phyloP scores from a whole-genome alignment of 495 filamentous ascomycete genomes.

The Tetracladium setigerum region DNA sequence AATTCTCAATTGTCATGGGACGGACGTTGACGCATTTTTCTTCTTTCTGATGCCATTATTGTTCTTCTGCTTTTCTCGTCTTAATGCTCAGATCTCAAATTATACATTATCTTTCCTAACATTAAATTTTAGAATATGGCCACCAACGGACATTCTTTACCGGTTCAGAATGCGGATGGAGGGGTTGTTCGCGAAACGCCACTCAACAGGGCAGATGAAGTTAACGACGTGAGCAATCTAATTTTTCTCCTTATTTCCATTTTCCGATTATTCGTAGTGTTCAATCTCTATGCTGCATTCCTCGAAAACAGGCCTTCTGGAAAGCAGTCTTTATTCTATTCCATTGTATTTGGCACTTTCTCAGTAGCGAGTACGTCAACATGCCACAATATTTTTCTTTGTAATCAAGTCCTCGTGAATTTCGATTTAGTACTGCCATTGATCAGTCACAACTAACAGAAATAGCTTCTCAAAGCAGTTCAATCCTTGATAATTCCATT shows the following conservation, averaged over 20 bases:
- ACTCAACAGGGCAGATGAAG: slow-evolving; percentile 42
- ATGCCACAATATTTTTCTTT: too few relatives aligned
- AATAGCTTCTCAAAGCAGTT: slow-evolving; percentile 64
- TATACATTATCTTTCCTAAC: background rate
- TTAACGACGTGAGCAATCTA: slow-evolving; percentile 42
- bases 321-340: too few relatives aligned
- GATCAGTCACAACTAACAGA: too few relatives aligned
- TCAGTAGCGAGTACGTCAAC: too few relatives aligned
- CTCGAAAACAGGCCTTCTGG: too few relatives aligned
- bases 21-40: background rate
- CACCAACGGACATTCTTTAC: slow-evolving; percentile 5
- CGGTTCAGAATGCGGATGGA: background rate
- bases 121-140: slow-evolving; percentile 8
- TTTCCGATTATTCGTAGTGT: too few relatives aligned
- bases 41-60: background rate
- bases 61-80: background rate
- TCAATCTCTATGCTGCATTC: too few relatives aligned
- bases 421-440: too few relatives aligned
- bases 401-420: background rate
- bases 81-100: background rate
- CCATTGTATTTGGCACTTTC: too few relatives aligned
- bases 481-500: slow-evolving; percentile 71
- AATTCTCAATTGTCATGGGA: background rate
- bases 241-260: too few relatives aligned
- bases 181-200: background rate